These are phyloP conservation scores for Ceriops tagal DNA, from an alignment of 345 rosid genomes.

Conservation along the genomic window DNA sequence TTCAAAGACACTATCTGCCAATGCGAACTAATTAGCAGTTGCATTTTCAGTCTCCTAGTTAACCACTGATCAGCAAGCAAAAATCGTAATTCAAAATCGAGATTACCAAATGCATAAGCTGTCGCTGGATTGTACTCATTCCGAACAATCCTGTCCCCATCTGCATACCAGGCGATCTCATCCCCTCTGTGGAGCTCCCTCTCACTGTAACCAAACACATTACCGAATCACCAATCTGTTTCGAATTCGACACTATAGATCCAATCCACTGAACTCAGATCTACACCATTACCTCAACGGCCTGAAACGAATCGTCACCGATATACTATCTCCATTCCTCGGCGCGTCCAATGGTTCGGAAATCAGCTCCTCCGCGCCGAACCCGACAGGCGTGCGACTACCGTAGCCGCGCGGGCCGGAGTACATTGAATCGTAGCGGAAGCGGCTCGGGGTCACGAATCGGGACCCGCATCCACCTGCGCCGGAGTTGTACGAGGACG, in stretches of 20 bases:
- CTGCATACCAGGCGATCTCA: constrained; percentile 95
- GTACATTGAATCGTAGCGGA: constrained; percentile 55
- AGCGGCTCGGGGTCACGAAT: constrained; percentile 75
- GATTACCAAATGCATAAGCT: constrained; percentile 84
- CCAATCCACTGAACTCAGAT: constrained; percentile 46
- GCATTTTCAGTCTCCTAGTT: not conserved
- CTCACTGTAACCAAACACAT: constrained; percentile 53
- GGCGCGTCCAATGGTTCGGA: constrained; percentile 58
- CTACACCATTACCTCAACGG: constrained; percentile 81
- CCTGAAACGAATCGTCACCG: constrained; percentile 94
- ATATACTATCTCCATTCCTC: constrained; percentile 80
- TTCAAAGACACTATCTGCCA: constrained; percentile 88
- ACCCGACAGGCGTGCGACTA: constrained; percentile 45
- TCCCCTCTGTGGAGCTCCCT: constrained; percentile 94
- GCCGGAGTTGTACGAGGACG: constrained; percentile 47
- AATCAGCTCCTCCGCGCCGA: constrained; percentile 62
- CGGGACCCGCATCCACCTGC: constrained; percentile 50
- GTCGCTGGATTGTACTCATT: constrained; percentile 84
- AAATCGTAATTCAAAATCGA: not conserved
- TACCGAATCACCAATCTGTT: constrained; percentile 15
- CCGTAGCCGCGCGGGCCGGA: constrained; percentile 40
- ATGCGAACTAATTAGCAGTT: constrained; percentile 2
- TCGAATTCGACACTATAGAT: constrained; percentile 35
- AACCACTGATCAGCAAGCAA: not conserved
- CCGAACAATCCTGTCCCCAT: constrained; percentile 87